A percentile compares a stretch with the other conserved stretches of the same genome.
phyloP scores from a whole-genome alignment of 495 filamentous ascomycete genomes.

The Trichodelitschia bisporula region DNA sequence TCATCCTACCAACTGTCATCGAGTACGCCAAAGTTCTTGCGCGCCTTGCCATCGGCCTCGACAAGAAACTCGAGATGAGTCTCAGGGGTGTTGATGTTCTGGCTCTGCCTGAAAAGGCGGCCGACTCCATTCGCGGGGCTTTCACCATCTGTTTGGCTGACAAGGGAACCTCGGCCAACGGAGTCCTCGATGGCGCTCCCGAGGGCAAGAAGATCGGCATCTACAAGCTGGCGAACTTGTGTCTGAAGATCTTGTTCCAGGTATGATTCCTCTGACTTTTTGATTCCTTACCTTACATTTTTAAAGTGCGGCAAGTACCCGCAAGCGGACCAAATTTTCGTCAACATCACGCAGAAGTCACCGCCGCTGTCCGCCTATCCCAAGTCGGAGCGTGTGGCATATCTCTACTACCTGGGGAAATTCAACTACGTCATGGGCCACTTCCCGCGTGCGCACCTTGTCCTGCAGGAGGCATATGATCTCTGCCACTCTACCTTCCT shows the following conservation, averaged over 20 bases:
- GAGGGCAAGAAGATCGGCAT: slow-evolving; percentile 72
- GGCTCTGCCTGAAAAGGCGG: slow-evolving; percentile 49
- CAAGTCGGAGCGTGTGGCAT: slow-evolving; percentile 72
- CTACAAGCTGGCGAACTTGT: slow-evolving; percentile 75
- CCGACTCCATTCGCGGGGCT: slow-evolving; percentile 67
- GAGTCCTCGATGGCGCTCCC: slow-evolving; percentile 27
- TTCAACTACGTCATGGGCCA: slow-evolving; percentile 65
- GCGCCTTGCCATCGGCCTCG: slow-evolving; percentile 55
- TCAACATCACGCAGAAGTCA: slow-evolving; percentile 62
- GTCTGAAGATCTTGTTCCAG: slow-evolving; percentile 64
- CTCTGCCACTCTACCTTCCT: slow-evolving; percentile 33
- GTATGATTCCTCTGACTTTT: not conserved
- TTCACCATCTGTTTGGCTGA: slow-evolving; percentile 83
- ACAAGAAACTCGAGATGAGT: slow-evolving; percentile 46
- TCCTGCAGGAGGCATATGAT: slow-evolving; percentile 53
- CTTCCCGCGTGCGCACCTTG: slow-evolving; percentile 47
- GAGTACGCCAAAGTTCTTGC: slow-evolving; percentile 53
- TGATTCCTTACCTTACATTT: not conserved
- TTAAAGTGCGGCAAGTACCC: slow-evolving; percentile 32
- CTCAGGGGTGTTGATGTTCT: slow-evolving; percentile 26
- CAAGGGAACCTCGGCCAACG: slow-evolving; percentile 32
- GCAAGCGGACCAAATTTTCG: slow-evolving; percentile 64
- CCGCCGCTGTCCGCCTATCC: slow-evolving; percentile 59
- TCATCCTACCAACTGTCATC: slow-evolving; percentile 55
- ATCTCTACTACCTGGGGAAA: slow-evolving; percentile 81